Conservation (phyloP, 2,329 filamentous ascomycete genomes). For the Cladosporium sp. region DNA sequence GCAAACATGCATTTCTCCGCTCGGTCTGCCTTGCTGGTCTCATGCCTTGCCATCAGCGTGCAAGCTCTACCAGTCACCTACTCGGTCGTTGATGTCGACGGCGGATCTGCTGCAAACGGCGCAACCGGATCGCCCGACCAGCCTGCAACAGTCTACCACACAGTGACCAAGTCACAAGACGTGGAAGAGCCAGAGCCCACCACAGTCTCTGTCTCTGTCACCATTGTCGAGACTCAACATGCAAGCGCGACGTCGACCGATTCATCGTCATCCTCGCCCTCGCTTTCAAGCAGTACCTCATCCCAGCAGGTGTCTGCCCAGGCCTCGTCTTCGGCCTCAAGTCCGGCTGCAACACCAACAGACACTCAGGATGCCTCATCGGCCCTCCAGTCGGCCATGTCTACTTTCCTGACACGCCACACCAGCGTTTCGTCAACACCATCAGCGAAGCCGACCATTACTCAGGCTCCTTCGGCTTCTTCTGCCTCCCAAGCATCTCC, state of each 20-base stretch:
- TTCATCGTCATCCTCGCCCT: background rate
- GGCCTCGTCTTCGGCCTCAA: background rate
- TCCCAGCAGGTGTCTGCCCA: background rate
- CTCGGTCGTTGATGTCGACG: constrained; percentile 18
- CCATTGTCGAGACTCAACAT: background rate
- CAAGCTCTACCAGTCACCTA: constrained; percentile 15
- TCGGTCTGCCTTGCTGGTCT: constrained; percentile 11
- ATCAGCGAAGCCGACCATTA: background rate
- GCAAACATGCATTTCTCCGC: constrained; percentile 12
- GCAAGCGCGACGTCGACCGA: background rate
- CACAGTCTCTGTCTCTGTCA: constrained; percentile 8
- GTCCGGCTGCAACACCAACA: background rate
- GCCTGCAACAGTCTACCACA: constrained; percentile 15
- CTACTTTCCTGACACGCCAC: background rate
- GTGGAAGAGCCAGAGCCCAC: constrained; percentile 2
- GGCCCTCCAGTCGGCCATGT: background rate
- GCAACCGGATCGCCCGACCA: background rate
- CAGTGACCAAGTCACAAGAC: constrained; percentile 15
- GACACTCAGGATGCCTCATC: background rate
- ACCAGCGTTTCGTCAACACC: background rate
- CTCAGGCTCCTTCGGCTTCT: background rate
- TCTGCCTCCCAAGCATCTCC: background rate
- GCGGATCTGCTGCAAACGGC: constrained; percentile 1
- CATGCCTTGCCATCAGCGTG: constrained; percentile 12
- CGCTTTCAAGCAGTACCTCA: background rate